These are phyloP conservation scores for Ceratocystis destructans DNA, from an alignment of 2,329 filamentous ascomycete species.

Conservation along the genomic window DNA sequence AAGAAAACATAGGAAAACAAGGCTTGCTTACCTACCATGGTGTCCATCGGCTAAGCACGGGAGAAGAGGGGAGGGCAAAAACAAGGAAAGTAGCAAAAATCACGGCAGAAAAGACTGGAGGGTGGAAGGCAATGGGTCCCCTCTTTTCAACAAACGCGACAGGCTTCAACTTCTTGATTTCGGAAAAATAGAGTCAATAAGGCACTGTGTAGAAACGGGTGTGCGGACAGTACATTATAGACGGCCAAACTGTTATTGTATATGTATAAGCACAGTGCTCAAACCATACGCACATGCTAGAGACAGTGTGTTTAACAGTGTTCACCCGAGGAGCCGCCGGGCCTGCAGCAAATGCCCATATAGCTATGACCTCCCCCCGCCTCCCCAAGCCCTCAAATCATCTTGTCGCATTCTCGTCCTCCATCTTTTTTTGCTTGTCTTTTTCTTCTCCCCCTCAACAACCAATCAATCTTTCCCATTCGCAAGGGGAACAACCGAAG, in stretches of 20 bases:
- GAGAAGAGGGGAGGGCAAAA: background rate
- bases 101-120: background rate
- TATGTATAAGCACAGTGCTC: background rate
- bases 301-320: background rate
- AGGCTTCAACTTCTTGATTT: background rate
- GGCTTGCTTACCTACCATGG: background rate
- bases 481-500: conserved; percentile 18
- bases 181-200: background rate
- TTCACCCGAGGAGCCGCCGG: conserved; percentile 5
- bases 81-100: background rate
- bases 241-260: background rate
- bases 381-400: conserved; percentile 36
- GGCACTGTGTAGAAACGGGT: background rate
- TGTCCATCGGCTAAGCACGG: background rate
- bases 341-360: conserved; percentile 7
- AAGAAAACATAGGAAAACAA: background rate
- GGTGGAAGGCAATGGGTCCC: background rate
- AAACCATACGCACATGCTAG: background rate
- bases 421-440: conserved; percentile 28
- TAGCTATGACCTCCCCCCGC: conserved; percentile 18
- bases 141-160: conserved; percentile 3
- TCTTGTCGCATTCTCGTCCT: conserved; percentile 34
- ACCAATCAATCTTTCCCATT: conserved; percentile 35
- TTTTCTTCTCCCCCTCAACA: conserved; percentile 29
- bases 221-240: background rate